Conservation (phyloP, 2,329 filamentous ascomycete genomes). For the Penicillium janthinellum region DNA sequence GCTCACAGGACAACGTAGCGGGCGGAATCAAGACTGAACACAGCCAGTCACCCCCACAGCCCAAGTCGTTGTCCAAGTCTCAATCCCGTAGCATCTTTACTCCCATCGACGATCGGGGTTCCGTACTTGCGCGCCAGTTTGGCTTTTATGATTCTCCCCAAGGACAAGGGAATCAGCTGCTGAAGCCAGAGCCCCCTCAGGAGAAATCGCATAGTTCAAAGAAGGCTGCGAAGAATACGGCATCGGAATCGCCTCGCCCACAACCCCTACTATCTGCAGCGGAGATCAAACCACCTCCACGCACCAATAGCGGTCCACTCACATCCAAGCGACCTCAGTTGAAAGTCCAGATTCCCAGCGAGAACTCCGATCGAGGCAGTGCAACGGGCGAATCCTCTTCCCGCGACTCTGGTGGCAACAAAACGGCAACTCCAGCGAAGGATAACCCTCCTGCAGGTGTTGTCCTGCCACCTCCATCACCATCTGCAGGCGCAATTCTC, state of each 20-base stretch:
- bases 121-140: slow-evolving; percentile 82
- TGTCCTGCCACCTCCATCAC: slow-evolving; percentile 88
- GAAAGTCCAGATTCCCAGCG: slow-evolving; percentile 93
- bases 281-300: slow-evolving; percentile 71
- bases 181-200: slow-evolving; percentile 37
- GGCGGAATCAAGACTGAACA: slow-evolving; percentile 43
- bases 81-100: slow-evolving; percentile 94
- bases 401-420: slow-evolving; percentile 63
- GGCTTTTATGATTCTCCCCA: slow-evolving; percentile 58
- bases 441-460: slow-evolving; percentile 67
- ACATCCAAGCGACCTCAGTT: slow-evolving; percentile 75
- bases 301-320: slow-evolving; percentile 74
- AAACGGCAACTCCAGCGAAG: slow-evolving; percentile 61
- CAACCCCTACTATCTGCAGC: slow-evolving; percentile 65
- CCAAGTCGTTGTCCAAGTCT: slow-evolving; percentile 70
- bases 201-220: slow-evolving; percentile 56
- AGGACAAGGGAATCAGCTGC: slow-evolving; percentile 45
- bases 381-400: slow-evolving; percentile 71
- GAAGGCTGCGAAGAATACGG: slow-evolving; percentile 61
- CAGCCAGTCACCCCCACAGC: slow-evolving; percentile 53
- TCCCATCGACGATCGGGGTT: slow-evolving; percentile 90
- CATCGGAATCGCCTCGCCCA: slow-evolving; percentile 47
- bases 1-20: slow-evolving; percentile 57
- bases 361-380: slow-evolving; percentile 74
- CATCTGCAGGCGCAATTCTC: slow-evolving; percentile 79